Percentiles rank a stretch among this genome's conserved stretches.
Conservation (phyloP, 2,329 filamentous ascomycete species). For the Trichophyton schoenleinii region DNA sequence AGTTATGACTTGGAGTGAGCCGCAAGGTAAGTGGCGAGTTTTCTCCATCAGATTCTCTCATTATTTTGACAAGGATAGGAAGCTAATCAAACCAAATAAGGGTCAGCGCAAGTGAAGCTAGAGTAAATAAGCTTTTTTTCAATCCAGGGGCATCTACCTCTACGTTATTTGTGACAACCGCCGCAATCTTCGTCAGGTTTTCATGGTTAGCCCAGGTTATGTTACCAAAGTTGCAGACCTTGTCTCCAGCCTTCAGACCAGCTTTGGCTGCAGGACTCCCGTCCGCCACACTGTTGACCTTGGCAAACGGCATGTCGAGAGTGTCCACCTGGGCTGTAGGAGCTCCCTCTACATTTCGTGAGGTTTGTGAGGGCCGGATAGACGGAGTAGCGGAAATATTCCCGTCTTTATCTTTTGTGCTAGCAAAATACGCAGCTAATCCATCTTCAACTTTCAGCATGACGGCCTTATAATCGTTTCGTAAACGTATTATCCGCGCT, state of each 20-base stretch:
- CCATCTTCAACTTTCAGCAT: constrained; percentile 74
- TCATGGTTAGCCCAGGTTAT: constrained; percentile 80
- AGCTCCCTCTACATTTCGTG: constrained; percentile 2
- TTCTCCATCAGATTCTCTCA: constrained; percentile 37
- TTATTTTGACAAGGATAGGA: constrained; percentile 56
- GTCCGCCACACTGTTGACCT: constrained; percentile 68
- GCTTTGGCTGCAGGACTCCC: constrained; percentile 72
- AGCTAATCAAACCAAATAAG: constrained; percentile 39
- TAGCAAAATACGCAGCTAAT: constrained; percentile 85
- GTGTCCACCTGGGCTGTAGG: constrained; percentile 14
- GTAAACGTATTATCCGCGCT: constrained; percentile 73
- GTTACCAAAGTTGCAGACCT: constrained; percentile 71
- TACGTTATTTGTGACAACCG: constrained; percentile 80
- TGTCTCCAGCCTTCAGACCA: constrained; percentile 67
- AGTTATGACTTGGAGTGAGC: constrained; percentile 64
- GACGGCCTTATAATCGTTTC: constrained; percentile 85
- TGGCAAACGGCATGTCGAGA: constrained; percentile 62
- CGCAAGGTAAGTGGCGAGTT: constrained; percentile 51
- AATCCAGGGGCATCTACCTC: constrained; percentile 50
- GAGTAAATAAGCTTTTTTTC: background rate
- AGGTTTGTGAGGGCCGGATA: constrained; percentile 10
- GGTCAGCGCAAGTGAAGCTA: background rate
- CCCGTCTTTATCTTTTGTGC: constrained; percentile 35
- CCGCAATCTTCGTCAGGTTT: constrained; percentile 69
- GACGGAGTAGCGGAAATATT: constrained; percentile 16